Percentiles rank a stretch among this genome's conserved stretches.
These are phyloP conservation scores for Penicillium cataractarum DNA, from an alignment of 495 filamentous ascomycete genomes.

Conservation along the genomic window DNA sequence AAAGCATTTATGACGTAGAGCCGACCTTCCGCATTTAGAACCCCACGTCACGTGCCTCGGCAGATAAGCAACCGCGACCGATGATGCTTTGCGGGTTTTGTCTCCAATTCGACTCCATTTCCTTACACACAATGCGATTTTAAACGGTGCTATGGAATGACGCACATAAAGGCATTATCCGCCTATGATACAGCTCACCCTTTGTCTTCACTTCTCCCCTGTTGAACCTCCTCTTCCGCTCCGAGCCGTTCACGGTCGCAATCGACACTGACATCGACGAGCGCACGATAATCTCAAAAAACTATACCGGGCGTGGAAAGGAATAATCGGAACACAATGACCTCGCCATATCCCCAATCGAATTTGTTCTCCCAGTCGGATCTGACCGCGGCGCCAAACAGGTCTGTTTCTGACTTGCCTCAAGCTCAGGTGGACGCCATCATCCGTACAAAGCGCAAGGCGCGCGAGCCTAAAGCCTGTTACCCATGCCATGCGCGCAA, in stretches of 20 bases:
- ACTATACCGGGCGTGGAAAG: background rate
- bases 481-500: slow-evolving; percentile 76
- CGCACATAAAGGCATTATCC: background rate
- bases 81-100: slow-evolving; percentile 19
- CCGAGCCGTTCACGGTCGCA: slow-evolving; percentile 11
- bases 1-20: slow-evolving; percentile 20
- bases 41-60: slow-evolving; percentile 31
- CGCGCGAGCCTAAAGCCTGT: slow-evolving; percentile 60
- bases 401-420: slow-evolving; percentile 46
- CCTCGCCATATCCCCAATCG: slow-evolving; percentile 43
- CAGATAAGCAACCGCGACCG: slow-evolving; percentile 9
- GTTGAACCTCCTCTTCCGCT: background rate
- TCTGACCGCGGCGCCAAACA: slow-evolving; percentile 26
- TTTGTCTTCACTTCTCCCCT: background rate
- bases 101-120: slow-evolving; percentile 21
- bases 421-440: slow-evolving; percentile 54
- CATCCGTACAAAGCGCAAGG: slow-evolving; percentile 53
- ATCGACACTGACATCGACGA: slow-evolving; percentile 7
- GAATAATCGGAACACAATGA: slow-evolving; percentile 27
- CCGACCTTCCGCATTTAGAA: slow-evolving; percentile 23
- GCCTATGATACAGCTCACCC: background rate
- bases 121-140: slow-evolving; percentile 12
- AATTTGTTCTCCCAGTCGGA: slow-evolving; percentile 45
- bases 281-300: slow-evolving; percentile 13
- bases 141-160: slow-evolving; percentile 15